phyloP scores from a whole-genome alignment of 2,329 filamentous ascomycete species.

The Claviceps maximensis region DNA sequence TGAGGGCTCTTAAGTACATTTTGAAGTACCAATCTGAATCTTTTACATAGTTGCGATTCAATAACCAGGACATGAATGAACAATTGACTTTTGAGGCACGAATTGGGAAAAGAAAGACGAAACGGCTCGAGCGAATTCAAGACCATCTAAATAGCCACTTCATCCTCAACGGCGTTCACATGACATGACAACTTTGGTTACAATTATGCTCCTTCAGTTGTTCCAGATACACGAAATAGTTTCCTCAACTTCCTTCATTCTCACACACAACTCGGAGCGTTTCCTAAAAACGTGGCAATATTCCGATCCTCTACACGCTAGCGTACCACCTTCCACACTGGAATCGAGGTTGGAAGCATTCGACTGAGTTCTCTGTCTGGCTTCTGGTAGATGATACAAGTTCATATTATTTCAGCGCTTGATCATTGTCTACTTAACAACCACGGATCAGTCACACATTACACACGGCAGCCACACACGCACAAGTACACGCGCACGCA shows the following conservation, averaged over 20 bases:
- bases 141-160: conserved; percentile 9
- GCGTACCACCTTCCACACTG: background rate
- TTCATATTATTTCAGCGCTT: background rate
- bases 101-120: background rate
- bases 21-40: background rate
- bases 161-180: background rate
- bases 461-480: conserved; percentile 18
- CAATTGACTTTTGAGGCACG: background rate
- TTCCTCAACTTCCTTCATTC: background rate
- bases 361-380: background rate
- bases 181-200: background rate
- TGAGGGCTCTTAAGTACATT: conserved; percentile 2
- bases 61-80: background rate
- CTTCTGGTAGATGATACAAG: background rate
- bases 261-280: background rate
- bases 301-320: background rate
- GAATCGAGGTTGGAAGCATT: background rate
- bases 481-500: conserved; percentile 10
- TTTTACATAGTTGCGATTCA: background rate
- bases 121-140: background rate
- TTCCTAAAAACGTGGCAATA: background rate
- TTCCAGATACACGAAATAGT: background rate
- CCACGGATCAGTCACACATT: background rate
- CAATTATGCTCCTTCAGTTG: background rate
- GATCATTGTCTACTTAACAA: background rate